Evolutionary conservation across 2,329 filamentous ascomycete species (phyloP).

Genomic region (Alternaria rosae): DNA sequence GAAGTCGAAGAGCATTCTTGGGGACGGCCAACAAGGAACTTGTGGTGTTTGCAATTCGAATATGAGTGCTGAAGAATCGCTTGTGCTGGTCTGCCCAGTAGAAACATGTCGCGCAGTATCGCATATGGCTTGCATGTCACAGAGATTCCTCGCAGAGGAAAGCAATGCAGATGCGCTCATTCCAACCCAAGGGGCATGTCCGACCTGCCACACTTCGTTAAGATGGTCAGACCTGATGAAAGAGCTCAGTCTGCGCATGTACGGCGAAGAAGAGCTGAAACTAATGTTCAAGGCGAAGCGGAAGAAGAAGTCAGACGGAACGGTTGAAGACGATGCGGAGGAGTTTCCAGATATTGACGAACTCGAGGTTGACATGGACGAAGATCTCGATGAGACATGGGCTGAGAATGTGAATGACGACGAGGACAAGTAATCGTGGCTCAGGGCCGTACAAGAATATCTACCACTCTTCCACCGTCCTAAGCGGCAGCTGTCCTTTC

Average conservation of each 20-base stretch:
- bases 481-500: conserved; percentile 24
- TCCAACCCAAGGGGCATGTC: conserved; percentile 74
- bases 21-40: conserved; percentile 16
- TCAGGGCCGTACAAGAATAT: not conserved
- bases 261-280: conserved; percentile 74
- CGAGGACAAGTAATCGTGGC: conserved; percentile 15
- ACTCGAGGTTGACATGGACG: conserved; percentile 41
- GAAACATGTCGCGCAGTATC: conserved; percentile 56
- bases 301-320: conserved; percentile 42
- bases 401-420: conserved; percentile 44
- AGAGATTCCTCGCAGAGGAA: conserved; percentile 57
- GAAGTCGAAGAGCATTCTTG: conserved; percentile 54
- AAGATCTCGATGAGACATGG: conserved; percentile 47
- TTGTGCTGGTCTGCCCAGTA: conserved; percentile 62
- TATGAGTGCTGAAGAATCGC: conserved; percentile 48
- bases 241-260: conserved; percentile 76
- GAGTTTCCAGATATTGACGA: conserved; percentile 27
- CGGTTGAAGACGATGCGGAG: conserved; percentile 17
- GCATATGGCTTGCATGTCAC: conserved; percentile 66
- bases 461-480: conserved; percentile 43
- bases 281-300: conserved; percentile 68
- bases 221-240: conserved; percentile 82
- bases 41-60: conserved; percentile 61
- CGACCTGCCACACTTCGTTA: conserved; percentile 68
- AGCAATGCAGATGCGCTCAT: conserved; percentile 58